Conservation (phyloP, 345 rosid species). For the Microthlaspi erraticum region DNA sequence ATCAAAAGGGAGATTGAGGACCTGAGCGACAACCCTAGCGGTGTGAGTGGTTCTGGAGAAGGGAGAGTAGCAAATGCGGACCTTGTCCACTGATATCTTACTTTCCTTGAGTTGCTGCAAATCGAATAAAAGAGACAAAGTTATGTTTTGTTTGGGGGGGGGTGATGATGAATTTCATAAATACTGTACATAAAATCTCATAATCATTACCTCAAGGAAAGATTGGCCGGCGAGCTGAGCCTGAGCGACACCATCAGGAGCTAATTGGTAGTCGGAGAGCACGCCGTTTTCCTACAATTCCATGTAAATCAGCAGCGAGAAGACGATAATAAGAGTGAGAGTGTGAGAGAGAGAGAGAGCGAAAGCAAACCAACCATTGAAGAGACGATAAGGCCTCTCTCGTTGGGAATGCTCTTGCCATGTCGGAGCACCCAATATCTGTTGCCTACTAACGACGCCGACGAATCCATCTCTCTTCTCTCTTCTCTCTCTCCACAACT, state of each 20-base stretch:
- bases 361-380: constrained; percentile 54
- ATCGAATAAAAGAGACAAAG: neutral
- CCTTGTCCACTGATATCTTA: constrained; percentile 57
- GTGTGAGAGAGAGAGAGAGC: neutral
- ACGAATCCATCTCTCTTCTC: constrained; percentile 41
- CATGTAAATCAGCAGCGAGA: neutral
- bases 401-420: constrained; percentile 92
- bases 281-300: constrained; percentile 74
- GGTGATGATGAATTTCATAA: too few relatives aligned
- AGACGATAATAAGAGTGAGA: neutral
- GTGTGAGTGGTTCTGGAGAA: constrained; percentile 89
- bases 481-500: neutral
- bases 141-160: neutral
- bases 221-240: constrained; percentile 75
- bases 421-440: constrained; percentile 83
- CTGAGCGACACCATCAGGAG: constrained; percentile 73
- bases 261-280: constrained; percentile 65
- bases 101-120: constrained; percentile 73
- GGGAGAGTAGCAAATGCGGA: constrained; percentile 89
- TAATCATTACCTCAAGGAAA: constrained; percentile 51
- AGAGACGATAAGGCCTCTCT: constrained; percentile 80
- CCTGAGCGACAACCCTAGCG: constrained; percentile 72
- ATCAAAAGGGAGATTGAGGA: constrained; percentile 66
- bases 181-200: too few relatives aligned
- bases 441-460: constrained; percentile 51